These are phyloP conservation scores for Globisporangium lucens DNA, from an alignment of 352 stramenopile species.

Conservation along the genomic window DNA sequence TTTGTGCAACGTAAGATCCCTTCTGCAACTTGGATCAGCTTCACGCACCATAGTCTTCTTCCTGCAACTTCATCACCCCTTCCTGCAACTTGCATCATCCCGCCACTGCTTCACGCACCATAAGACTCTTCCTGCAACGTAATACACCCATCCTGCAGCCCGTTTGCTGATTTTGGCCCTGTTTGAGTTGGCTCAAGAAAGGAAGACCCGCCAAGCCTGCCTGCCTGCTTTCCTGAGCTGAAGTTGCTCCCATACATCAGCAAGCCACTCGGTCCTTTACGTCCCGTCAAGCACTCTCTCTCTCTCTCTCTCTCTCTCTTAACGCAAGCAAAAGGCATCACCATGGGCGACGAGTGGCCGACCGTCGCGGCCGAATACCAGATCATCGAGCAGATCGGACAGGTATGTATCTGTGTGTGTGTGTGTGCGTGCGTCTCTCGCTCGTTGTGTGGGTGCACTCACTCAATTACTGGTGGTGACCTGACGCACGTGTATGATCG, in stretches of 20 bases:
- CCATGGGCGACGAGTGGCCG: constrained; percentile 85
- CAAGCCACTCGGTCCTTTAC: constrained; percentile 1
- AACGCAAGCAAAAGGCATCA: neutral
- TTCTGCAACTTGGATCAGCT: neutral
- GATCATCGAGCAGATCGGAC: constrained; percentile 89
- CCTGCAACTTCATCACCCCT: neutral
- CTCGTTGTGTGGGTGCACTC: neutral
- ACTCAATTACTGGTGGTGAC: neutral
- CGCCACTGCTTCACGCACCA: neutral
- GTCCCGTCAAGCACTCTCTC: neutral
- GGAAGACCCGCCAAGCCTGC: neutral
- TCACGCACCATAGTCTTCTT: neutral
- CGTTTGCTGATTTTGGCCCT: neutral
- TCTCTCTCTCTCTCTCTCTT: neutral
- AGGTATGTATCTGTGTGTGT: constrained; percentile 29
- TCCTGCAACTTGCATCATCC: neutral
- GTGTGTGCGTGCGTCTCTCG: neutral
- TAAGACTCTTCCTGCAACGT: neutral
- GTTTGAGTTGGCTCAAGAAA: neutral
- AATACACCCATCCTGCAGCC: neutral
- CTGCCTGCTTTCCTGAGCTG: neutral
- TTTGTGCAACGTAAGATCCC: neutral
- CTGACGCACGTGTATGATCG: neutral
- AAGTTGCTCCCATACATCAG: neutral
- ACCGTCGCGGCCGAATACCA: constrained; percentile 81